These are phyloP conservation scores for Penicillium angulare DNA, from an alignment of 495 filamentous ascomycete genomes.

Conservation along the genomic window DNA sequence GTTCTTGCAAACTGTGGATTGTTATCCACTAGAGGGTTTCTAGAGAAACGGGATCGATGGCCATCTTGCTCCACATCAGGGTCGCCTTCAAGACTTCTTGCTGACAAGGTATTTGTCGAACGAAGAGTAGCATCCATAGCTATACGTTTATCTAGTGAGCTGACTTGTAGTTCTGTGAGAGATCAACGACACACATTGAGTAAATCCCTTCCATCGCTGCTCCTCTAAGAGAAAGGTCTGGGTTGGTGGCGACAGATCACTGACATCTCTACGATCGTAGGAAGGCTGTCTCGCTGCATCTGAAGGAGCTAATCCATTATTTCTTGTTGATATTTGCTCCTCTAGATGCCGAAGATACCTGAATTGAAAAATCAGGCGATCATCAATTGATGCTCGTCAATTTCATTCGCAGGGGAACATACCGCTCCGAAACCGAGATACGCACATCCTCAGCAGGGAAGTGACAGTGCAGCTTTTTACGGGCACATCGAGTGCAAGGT, in stretches of 20 bases:
- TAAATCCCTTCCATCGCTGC: constrained; percentile 5
- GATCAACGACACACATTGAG: constrained; percentile 1
- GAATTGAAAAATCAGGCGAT: constrained; percentile 1
- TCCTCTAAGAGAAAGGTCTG: constrained; percentile 4
- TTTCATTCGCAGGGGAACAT: no score
- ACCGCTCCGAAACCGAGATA: constrained; percentile 34
- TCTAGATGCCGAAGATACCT: constrained; percentile 25
- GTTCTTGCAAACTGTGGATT: constrained; percentile 29
- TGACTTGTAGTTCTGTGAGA: neutral
- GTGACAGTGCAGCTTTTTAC: constrained; percentile 29
- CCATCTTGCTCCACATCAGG: constrained; percentile 15
- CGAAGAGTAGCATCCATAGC: constrained; percentile 3
- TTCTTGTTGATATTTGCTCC: constrained; percentile 16
- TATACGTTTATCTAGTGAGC: neutral
- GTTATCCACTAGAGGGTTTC: constrained; percentile 30
- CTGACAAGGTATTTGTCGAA: neutral
- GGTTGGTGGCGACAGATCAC: constrained; percentile 3
- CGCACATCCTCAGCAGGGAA: constrained; percentile 31
- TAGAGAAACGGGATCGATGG: constrained; percentile 22
- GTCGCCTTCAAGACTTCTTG: neutral
- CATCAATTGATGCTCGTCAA: neutral
- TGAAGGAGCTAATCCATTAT: neutral
- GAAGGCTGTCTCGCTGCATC: neutral
- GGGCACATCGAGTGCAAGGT: constrained; percentile 33
- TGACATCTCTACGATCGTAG: constrained; percentile 4